Evolutionary conservation across 2,329 filamentous ascomycete genomes (phyloP), one percentile per base, ranked within the genome.

Genomic region (Colletotrichum truncatum): DNA sequence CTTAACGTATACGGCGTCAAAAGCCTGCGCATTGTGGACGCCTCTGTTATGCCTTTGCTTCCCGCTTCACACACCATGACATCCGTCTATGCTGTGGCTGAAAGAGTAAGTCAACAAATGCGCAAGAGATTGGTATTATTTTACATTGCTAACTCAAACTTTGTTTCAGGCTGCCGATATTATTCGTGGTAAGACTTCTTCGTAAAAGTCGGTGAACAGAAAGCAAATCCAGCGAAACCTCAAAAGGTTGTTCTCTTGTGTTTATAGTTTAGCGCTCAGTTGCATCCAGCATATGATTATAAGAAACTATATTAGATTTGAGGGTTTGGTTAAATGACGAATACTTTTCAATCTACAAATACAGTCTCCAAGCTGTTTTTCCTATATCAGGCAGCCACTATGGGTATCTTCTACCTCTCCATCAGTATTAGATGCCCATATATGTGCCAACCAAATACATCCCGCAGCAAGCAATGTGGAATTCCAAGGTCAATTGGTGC

Each of bases 61-160:
- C 69, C 69, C 5, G 73, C 73, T 9, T 71, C 72, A 0, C 76
- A 78, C 53, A 69, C 74, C 7, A 73, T 74, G 46, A 72, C 74
- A 1, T 79, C 78, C 0, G 70, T 79, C 1, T 80, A 79, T 46
- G 76, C 77, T 10, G 75, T 80, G 18, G 77, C 77, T 0, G 74
- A 76, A 58, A 74, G 70, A 32, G 74, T 66, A 46, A 51, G 63
- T 11, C 6, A 12, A 4, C 5, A 4, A 9, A 7, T n/a, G 11
- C 11, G 21, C 3, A 8, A 11, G 6, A 6, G 14, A 14, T 25
- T 2, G 2, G 23, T n/a, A 11, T 1, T 28, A 12, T 12, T 28
- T 0, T 3, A 34, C 6, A 6, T 25, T 9, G 7, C 56, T 61
- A 25, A 65, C 25, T 9, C 2, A 16, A 7, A 16, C n/a, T 4